Base-by-base conservation (phyloP, 257 asterid species). In the Echium plantagineum region DNA sequence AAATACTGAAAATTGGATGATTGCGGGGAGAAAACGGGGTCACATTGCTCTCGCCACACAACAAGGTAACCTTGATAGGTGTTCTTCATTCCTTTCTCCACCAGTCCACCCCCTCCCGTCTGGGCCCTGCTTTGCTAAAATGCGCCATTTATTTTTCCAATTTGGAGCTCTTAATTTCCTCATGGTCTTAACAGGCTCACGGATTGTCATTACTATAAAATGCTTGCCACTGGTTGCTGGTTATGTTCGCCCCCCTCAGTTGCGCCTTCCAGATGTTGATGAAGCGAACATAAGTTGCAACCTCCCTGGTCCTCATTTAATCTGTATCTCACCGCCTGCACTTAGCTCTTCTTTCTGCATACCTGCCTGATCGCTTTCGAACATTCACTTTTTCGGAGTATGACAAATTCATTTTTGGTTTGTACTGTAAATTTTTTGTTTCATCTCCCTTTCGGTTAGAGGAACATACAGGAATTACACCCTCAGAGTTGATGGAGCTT, bases 21-120 rank as follows among this genome's bases (percentile, higher is more conserved):
- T 89, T 71, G 99, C 99, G 56, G 99, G 99, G 68, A 78, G 96
- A 66, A 93, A 89, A 79, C 75, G 94, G 69, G 99, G 99, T 54
- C 83, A 86, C 61, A 75, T 72, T 2, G 64, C 82, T 15, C 97
- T 93, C 70, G 80, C 97, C 62, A 66, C 82, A 10, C 74, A 86
- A 78, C 97, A 83, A 80, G 97, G 99, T 80, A 81, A 55, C 64
- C 57, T 12, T 1, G 19, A 24, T 18, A 53, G 8, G 46, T n/a
- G n/a, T 17, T 7, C 24, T 56, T 46, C 21, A 1, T 26, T 32
- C 7, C 66, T 66, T 52, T 54, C 24, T 17, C 63, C n/a, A n/a
- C n/a, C n/a, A n/a, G n/a, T n/a, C n/a, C n/a, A n/a, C n/a, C n/a
- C n/a, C n/a, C n/a, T n/a, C n/a, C n/a, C n/a, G n/a, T n/a, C n/a